These are phyloP conservation scores for Eimeria zaria DNA, from an alignment of 169 alveolate species.

Conservation along the genomic window DNA sequence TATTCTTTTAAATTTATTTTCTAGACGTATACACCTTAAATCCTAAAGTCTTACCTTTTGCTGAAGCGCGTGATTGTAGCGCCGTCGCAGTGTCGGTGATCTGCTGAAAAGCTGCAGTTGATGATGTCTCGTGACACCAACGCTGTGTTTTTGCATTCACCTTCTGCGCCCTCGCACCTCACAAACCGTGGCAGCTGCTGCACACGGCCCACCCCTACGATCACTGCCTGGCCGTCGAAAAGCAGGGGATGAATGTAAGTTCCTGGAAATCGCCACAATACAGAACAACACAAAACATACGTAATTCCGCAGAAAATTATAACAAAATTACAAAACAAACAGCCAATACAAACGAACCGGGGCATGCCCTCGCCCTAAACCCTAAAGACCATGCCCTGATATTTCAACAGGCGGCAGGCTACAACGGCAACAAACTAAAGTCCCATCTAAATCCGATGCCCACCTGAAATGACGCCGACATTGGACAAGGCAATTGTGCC, in stretches of 20 bases:
- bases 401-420: too few species aligned
- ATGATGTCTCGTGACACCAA: constrained; percentile 85
- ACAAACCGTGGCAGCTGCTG: constrained; percentile 88
- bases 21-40: neutral
- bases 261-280: constrained; percentile 92
- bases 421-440: too few species aligned
- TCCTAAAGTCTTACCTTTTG: constrained; percentile 21
- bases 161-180: neutral
- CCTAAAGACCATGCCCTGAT: neutral
- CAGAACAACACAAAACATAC: neutral
- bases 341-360: neutral
- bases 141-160: constrained; percentile 60
- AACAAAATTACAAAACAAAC: neutral
- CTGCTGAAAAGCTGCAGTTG: constrained; percentile 94
- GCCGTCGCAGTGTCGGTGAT: constrained; percentile 98
- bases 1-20: too few species aligned
- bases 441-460: neutral
- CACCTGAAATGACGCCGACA: constrained; percentile 95
- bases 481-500: constrained; percentile 97
- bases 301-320: neutral
- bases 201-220: constrained; percentile 94
- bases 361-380: too few species aligned
- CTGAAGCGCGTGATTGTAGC: constrained; percentile 87
- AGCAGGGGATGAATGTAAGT: constrained; percentile 96
- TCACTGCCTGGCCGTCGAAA: constrained; percentile 96